phyloP scores from a whole-genome alignment of 2,329 filamentous ascomycete genomes.

The Penicillium sp. region DNA sequence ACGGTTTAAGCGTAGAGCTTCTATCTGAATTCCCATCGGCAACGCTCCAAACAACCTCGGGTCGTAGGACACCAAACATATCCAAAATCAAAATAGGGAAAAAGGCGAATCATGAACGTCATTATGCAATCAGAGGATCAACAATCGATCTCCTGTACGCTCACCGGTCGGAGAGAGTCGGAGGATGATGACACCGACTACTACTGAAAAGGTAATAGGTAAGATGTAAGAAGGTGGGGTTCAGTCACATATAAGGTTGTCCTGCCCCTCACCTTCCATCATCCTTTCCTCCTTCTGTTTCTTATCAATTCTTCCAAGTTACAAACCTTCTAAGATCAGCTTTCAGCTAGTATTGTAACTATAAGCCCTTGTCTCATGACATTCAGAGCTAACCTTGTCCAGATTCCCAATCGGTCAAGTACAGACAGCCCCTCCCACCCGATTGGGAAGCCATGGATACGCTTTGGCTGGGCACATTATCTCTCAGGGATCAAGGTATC shows the following conservation, averaged over 20 bases:
- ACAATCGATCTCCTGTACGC: conserved; percentile 12
- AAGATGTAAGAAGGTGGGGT: conserved; percentile 18
- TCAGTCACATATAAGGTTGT: conserved; percentile 43
- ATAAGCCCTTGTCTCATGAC: conserved; percentile 4
- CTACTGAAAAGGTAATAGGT: not conserved
- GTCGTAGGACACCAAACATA: not conserved
- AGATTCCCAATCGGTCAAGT: conserved; percentile 27
- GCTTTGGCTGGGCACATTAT: conserved; percentile 46
- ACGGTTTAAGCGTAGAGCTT: not conserved
- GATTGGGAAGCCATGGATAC: conserved; percentile 43
- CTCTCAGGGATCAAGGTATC: conserved; percentile 53
- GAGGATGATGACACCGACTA: conserved; percentile 16
- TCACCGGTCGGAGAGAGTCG: conserved; percentile 30
- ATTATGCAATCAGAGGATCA: conserved; percentile 19
- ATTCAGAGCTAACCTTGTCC: conserved; percentile 20
- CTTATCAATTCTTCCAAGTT: conserved; percentile 6
- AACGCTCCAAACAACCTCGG: not conserved
- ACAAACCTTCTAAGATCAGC: conserved; percentile 10
- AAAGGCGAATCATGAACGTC: conserved; percentile 18
- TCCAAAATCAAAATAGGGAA: not conserved
- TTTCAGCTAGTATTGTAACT: conserved; percentile 25
- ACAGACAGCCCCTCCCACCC: conserved; percentile 26
- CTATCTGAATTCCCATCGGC: not conserved
- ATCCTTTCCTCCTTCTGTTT: conserved; percentile 9
- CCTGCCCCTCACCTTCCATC: conserved; percentile 21